Evolutionary conservation across 176 grass and related monocot species (phyloP), one percentile per base, ranked within the genome.

Genomic region (Oryza meridionalis): DNA sequence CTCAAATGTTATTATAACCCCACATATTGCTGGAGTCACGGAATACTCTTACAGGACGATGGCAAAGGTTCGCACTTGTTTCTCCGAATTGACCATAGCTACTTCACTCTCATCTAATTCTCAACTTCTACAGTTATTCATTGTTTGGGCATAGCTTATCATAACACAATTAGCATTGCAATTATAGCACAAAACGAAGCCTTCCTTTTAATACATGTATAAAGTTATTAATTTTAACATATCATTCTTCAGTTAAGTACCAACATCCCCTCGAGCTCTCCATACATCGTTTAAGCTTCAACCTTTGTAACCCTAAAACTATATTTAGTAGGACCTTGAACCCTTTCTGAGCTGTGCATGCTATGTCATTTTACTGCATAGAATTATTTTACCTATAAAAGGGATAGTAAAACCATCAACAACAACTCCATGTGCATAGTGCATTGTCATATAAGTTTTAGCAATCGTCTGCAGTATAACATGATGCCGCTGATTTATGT

Each of bases 1-100:
- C 43, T 80, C 92, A 53, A 98, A 98, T 78, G 96, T 98, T 82
- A 79, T 98, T 43, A 90, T 95, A 74, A 95, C 93, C 16, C 96
- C 96, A 25, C 96, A 98, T 90, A 69, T 98, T 64, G 96, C 89
- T 37, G 96, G 96, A 21, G 83, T 98, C 58, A 98, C 92, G 0
- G 89, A 98, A 76, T 79, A 87, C 35, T 98, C 93, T 16, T 92
- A 93, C 65, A 90, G 93, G 85, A 85, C 85, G 27, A 98, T 95
- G 96, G 96, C 93, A 75, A 98, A 95, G 96, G 96, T 98, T 80
- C 67, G 25, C 42, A 65, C 64, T 82, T 84, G 16, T 72, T 79
- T 61, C 73, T 37, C 37, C 67, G 33, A 73, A 33, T 49, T 32
- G 31, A 25, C 1, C 19, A 47, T 65, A 22, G 6, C 77, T 86